Base-by-base conservation (phyloP, 176 grass and related monocot species). In the Aegilops sharonensis region DNA sequence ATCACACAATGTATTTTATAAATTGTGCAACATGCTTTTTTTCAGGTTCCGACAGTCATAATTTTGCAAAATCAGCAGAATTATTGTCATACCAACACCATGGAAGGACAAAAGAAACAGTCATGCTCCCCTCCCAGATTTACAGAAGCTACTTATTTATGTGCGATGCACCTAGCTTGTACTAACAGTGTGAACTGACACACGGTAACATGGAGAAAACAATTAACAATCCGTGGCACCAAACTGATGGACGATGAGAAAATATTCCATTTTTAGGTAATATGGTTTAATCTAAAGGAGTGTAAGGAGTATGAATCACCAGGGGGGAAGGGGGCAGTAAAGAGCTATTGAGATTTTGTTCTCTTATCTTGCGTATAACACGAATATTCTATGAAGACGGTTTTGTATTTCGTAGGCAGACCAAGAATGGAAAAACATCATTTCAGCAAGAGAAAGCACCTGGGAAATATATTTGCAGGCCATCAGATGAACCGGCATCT, bases 401-500 rank as follows among this genome's bases (percentile, higher is more conserved):
- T 64, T 50, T 74, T 43, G 67, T 75, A 83, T 64, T 62, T 27
- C 12, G 13, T 64, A 54, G 60, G 59, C 42, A 78, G 43, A 65
- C 56, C 18, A 77, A 36, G 37, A 21, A 83, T 18, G 13, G 35
- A n/a, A 39, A 68, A 77, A 75, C 52, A 86, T 72, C 34, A 75
- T 23, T 61, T 83, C 36, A 83, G 40, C 61, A 84, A 63, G 9
- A 54, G 45, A 87, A 75, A 18, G 42, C 42, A 92, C 90, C 93
- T 90, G 90, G 88, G 77, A 92, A 92, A 81, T 95, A 95, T 79
- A 95, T 79, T 76, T 93, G 90, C 72, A 92, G 80, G 61, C 57
- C 86, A 87, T 92, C 84, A 59, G 75, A 72, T 52, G 80, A 73
- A 88, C 42, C 76, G 39, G 76, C 89, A 78, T 82, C 86, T 61